Percentiles rank a stretch among this genome's conserved stretches.
Conservation (phyloP, 2,329 filamentous ascomycete species). For the Aspergillus unguis region DNA sequence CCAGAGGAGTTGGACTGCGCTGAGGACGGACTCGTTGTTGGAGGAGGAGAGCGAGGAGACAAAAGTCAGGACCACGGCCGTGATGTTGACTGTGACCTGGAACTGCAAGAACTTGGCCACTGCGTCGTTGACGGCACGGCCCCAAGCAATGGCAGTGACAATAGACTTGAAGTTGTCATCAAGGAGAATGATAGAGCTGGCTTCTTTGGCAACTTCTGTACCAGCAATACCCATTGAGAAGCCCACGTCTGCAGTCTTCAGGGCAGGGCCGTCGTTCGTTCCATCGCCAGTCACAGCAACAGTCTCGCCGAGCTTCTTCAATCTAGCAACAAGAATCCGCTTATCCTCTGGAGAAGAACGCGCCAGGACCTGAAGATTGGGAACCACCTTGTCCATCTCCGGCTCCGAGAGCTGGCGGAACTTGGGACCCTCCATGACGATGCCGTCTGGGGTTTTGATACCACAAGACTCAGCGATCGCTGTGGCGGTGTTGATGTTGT, state of each 20-base stretch:
- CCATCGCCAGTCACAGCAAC: conserved; percentile 64
- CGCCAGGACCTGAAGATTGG: conserved; percentile 61
- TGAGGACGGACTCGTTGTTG: conserved; percentile 71
- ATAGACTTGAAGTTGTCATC: conserved; percentile 66
- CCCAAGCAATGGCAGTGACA: conserved; percentile 65
- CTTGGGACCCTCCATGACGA: conserved; percentile 66
- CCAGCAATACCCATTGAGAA: conserved; percentile 67
- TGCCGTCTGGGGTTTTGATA: conserved; percentile 57
- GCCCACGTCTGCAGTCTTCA: conserved; percentile 64
- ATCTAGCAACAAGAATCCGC: conserved; percentile 58
- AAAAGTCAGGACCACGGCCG: conserved; percentile 82
- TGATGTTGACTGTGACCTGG: conserved; percentile 79
- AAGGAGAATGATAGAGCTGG: conserved; percentile 65
- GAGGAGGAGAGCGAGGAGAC: conserved; percentile 74
- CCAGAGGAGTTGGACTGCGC: conserved; percentile 89
- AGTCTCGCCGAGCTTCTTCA: conserved; percentile 62
- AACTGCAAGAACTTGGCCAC: conserved; percentile 66
- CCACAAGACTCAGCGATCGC: conserved; percentile 73
- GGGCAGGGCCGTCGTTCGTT: conserved; percentile 63
- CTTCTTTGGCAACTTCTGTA: conserved; percentile 66
- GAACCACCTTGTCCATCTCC: conserved; percentile 58
- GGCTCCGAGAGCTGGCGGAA: conserved; percentile 61
- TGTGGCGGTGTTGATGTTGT: conserved; percentile 68
- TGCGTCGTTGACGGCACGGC: conserved; percentile 65
- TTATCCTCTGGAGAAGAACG: conserved; percentile 67